A percentile compares a stretch with the other conserved stretches of the same genome.
Conservation (phyloP, 257 asterid species). For the Salvia splendens region DNA sequence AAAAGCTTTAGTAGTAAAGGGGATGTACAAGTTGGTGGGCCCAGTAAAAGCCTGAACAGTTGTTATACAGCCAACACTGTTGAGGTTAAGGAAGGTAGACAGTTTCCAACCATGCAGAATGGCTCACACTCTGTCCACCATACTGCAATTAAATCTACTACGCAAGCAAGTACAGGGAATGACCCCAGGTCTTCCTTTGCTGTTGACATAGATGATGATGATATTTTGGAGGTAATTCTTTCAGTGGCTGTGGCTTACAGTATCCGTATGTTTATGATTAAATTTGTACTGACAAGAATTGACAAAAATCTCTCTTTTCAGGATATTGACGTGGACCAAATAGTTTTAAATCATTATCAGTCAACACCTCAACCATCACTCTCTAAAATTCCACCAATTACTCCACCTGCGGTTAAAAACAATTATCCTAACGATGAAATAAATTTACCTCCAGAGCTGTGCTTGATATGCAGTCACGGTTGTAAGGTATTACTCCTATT, state of each 20-base stretch:
- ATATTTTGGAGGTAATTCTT: slow-evolving; percentile 73
- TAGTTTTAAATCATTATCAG: slow-evolving; percentile 70
- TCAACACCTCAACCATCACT: slow-evolving; percentile 83
- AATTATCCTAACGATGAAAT: slow-evolving; percentile 37
- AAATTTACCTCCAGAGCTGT: slow-evolving; percentile 71
- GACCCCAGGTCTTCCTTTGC: slow-evolving; percentile 33
- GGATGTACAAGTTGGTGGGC: slow-evolving; percentile 37
- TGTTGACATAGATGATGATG: slow-evolving; percentile 66
- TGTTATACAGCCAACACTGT: slow-evolving; percentile 37
- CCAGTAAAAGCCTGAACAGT: slow-evolving; percentile 34
- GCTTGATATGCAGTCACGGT: slow-evolving; percentile 74
- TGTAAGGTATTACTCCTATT: slow-evolving; percentile 62
- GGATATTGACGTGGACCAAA: slow-evolving; percentile 84
- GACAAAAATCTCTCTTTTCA: slow-evolving; percentile 34
- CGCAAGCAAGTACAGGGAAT: slow-evolving; percentile 34
- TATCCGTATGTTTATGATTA: slow-evolving; percentile 13
- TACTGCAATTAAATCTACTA: slow-evolving; percentile 39
- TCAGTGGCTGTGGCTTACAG: slow-evolving; percentile 26
- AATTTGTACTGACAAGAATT: slow-evolving; percentile 16
- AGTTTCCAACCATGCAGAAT: slow-evolving; percentile 36
- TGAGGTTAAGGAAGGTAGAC: slow-evolving; percentile 48
- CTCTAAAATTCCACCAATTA: slow-evolving; percentile 62
- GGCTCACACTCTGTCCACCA: slow-evolving; percentile 31
- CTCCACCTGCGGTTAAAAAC: slow-evolving; percentile 52
- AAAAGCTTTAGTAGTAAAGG: slow-evolving; percentile 36